Percentiles rank a stretch among this genome's conserved stretches.
Conservation (phyloP, 805 yeast genomes). For the Metschnikowia matae region DNA sequence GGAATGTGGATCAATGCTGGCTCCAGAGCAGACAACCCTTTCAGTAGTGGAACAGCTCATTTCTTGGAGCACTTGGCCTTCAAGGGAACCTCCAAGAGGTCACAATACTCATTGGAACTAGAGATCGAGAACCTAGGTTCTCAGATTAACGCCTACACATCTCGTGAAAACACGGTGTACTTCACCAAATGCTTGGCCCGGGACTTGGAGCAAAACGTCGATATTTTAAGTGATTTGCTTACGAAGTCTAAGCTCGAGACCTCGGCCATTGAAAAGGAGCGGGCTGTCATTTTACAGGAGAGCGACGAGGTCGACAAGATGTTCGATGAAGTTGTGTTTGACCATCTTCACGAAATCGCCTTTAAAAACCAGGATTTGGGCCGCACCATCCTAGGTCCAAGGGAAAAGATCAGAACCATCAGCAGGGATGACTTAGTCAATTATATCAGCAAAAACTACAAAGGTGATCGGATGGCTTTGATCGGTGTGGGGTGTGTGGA, state of each 20-base stretch:
- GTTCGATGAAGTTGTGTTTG: slow-evolving; percentile 98
- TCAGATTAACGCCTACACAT: slow-evolving; percentile 97
- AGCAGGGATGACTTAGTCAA: slow-evolving; percentile 68
- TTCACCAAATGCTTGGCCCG: slow-evolving; percentile 81
- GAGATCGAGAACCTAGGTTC: slow-evolving; percentile 97
- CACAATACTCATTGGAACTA: slow-evolving; percentile 79
- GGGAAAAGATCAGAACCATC: slow-evolving; percentile 79
- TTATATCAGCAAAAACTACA: slow-evolving; percentile 82
- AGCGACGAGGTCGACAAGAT: slow-evolving; percentile 96
- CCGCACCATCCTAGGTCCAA: slow-evolving; percentile 93
- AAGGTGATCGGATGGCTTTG: slow-evolving; percentile 96
- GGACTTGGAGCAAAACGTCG: slow-evolving; percentile 83
- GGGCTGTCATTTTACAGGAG: slow-evolving; percentile 94
- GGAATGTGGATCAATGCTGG: slow-evolving; percentile 99
- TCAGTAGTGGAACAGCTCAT: slow-evolving; percentile 93
- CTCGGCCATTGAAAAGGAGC: slow-evolving; percentile 86
- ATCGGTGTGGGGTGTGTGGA: slow-evolving; percentile 94
- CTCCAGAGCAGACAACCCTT: slow-evolving; percentile 87
- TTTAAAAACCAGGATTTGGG: slow-evolving; percentile 91
- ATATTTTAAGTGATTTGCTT: slow-evolving; percentile 83
- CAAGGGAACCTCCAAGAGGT: slow-evolving; percentile 82
- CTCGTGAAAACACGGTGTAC: slow-evolving; percentile 95
- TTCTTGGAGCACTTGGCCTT: slow-evolving; percentile 95
- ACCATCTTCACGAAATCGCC: slow-evolving; percentile 90
- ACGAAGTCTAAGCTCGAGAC: slow-evolving; percentile 81